phyloP scores from a whole-genome alignment of 768 basidiomycete species.

The Myochromella boudieri region DNA sequence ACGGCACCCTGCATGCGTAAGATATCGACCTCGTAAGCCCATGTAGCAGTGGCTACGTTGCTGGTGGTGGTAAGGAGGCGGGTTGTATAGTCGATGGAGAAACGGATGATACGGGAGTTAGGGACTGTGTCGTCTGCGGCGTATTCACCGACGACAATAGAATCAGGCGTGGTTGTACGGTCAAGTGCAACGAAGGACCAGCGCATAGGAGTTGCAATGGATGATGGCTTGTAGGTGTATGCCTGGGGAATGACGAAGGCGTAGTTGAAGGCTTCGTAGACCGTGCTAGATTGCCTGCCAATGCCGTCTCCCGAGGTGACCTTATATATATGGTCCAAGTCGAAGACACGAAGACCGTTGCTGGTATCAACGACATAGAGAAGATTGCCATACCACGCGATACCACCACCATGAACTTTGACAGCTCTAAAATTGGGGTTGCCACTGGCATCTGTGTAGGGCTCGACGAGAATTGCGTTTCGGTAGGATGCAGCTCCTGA shows the following conservation, averaged over 20 bases:
- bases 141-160: constrained; percentile 15
- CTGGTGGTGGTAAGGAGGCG: constrained; percentile 11
- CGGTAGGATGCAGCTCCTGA: constrained; percentile 9
- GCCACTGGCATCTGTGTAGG: constrained; percentile 9
- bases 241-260: constrained; percentile 13
- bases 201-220: constrained; percentile 9
- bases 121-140: constrained; percentile 10
- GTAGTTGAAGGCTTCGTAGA: constrained; percentile 14
- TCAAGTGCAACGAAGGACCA: constrained; percentile 17
- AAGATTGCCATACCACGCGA: constrained; percentile 14
- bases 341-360: constrained; percentile 15
- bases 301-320: constrained; percentile 11
- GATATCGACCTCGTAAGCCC: constrained; percentile 15
- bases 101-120: constrained; percentile 11
- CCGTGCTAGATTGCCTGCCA: constrained; percentile 10
- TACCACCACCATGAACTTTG: constrained; percentile 12
- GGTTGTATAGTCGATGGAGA: constrained; percentile 13
- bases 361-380: constrained; percentile 14
- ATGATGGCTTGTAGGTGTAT: constrained; percentile 8
- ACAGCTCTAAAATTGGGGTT: constrained; percentile 13
- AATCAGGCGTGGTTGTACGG: constrained; percentile 14
- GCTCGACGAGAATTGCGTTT: constrained; percentile 14
- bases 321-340: constrained; percentile 15
- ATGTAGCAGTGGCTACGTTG: constrained; percentile 13
- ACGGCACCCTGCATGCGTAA: constrained; percentile 15